Base-by-base conservation (phyloP, 257 asterid species). In the Penstemon davidsonii region DNA sequence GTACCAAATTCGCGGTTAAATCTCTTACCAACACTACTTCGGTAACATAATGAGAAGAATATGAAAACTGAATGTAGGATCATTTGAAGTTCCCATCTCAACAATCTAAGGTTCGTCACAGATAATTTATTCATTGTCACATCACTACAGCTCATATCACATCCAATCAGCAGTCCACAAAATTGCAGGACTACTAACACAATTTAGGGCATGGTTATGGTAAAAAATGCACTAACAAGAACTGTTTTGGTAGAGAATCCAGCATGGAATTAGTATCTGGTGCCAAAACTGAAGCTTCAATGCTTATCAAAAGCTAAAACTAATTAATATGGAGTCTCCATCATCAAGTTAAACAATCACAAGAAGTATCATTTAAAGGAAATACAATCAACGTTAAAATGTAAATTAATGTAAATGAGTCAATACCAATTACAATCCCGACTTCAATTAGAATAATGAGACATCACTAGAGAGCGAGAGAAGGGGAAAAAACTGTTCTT, bases 321-420 rank as follows among this genome's bases (percentile, higher is more conserved):
- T 64, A 64, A 19, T 42, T 25, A 49, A 25, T 38, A 67, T 38
- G 12, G 36, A 61, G 39, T 58, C 45, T 55, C 53, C 67, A 61
- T 73, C 50, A 60, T 42, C 76, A 46, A 50, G 53, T 71, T 59
- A 68, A 67, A 51, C 55, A 66, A 73, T 46, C 55, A 69, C 44
- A 62, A 58, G 37, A 47, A 59, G 60, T 43, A 13, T 19, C 15
- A 18, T 60, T 60, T 70, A 57, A 67, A 82, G 60, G 40, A 42
- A 55, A 71, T 66, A 66, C 56, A 53, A 45, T 19, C 41, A 13
- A 46, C 55, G 8, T 54, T 59, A 41, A 70, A 19, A 59, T 67
- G 2, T 39, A 42, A 73, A 50, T 53, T 55, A 12, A 18, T 63
- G 45, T 11, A 53, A 41, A 39, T 12, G n/a, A 54, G n/a, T 44